These are phyloP conservation scores for Nakazawaea siamensis DNA, from an alignment of 805 yeast genomes.

Conservation along the genomic window DNA sequence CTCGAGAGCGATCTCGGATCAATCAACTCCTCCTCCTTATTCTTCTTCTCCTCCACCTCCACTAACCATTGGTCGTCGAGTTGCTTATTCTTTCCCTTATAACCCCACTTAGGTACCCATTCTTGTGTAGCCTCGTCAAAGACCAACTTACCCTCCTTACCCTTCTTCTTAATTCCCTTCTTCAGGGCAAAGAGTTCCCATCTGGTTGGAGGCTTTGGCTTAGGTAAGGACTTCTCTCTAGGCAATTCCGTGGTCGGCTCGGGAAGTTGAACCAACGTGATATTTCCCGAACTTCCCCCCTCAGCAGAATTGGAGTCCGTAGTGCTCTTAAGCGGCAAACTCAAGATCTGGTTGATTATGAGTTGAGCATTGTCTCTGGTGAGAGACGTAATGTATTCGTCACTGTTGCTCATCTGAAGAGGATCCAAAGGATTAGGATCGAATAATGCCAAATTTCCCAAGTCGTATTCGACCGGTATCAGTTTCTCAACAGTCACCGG, in stretches of 20 bases:
- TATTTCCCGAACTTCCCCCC: slow-evolving; percentile 56
- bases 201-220: slow-evolving; percentile 83
- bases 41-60: slow-evolving; percentile 70
- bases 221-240: slow-evolving; percentile 93
- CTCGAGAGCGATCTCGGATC: slow-evolving; percentile 84
- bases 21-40: slow-evolving; percentile 53
- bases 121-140: slow-evolving; percentile 85
- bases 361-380: slow-evolving; percentile 93
- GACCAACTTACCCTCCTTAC: slow-evolving; percentile 81
- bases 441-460: slow-evolving; percentile 86
- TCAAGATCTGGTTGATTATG: slow-evolving; percentile 80
- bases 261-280: slow-evolving; percentile 81
- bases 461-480: slow-evolving; percentile 81
- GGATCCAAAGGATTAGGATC: slow-evolving; percentile 82
- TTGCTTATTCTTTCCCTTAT: slow-evolving; percentile 84
- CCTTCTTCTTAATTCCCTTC: slow-evolving; percentile 90
- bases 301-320: slow-evolving; percentile 57
- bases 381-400: slow-evolving; percentile 44
- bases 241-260: slow-evolving; percentile 78
- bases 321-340: slow-evolving; percentile 83
- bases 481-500: slow-evolving; percentile 87
- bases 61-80: slow-evolving; percentile 91
- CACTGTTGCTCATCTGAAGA: slow-evolving; percentile 39
- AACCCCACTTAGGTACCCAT: slow-evolving; percentile 99
- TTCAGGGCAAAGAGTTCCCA: slow-evolving; percentile 96